phyloP scores from a whole-genome alignment of 768 basidiomycete species.

The Macrolepiota albuminosa region DNA sequence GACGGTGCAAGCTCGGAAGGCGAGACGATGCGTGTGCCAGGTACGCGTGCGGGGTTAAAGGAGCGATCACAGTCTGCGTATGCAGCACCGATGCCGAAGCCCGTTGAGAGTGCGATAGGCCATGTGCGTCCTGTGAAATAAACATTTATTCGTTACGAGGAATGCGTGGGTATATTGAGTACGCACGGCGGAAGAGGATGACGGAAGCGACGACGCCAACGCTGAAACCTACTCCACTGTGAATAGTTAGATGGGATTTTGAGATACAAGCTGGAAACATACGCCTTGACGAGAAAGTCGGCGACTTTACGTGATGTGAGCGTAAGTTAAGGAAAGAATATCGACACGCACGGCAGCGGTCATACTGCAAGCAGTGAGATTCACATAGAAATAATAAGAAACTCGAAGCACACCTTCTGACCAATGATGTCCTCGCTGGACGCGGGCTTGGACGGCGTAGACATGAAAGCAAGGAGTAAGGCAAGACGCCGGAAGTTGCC shows the following conservation, averaged over 20 bases:
- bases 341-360: conserved; percentile 70
- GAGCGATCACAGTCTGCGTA: conserved; percentile 92
- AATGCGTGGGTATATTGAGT: neutral
- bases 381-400: neutral
- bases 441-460: conserved; percentile 53
- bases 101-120: conserved; percentile 83
- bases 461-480: conserved; percentile 27
- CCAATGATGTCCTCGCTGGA: conserved; percentile 89
- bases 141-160: conserved; percentile 3
- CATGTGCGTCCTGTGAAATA: conserved; percentile 72
- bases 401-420: conserved; percentile 66
- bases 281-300: conserved; percentile 86
- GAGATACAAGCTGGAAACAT: conserved; percentile 22
- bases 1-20: conserved; percentile 20
- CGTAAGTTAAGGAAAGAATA: neutral
- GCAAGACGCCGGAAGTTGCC: conserved; percentile 26
- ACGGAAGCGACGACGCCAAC: conserved; percentile 87
- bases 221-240: conserved; percentile 83
- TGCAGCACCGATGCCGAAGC: conserved; percentile 83
- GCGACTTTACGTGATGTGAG: conserved; percentile 43
- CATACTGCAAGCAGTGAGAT: conserved; percentile 50
- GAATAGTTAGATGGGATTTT: conserved; percentile 7
- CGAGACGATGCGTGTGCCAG: conserved; percentile 73
- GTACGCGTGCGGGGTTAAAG: conserved; percentile 87
- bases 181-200: conserved; percentile 87